Evolutionary conservation across 2,329 filamentous ascomycete species (phyloP).

Genomic region (Fusarium sp.): DNA sequence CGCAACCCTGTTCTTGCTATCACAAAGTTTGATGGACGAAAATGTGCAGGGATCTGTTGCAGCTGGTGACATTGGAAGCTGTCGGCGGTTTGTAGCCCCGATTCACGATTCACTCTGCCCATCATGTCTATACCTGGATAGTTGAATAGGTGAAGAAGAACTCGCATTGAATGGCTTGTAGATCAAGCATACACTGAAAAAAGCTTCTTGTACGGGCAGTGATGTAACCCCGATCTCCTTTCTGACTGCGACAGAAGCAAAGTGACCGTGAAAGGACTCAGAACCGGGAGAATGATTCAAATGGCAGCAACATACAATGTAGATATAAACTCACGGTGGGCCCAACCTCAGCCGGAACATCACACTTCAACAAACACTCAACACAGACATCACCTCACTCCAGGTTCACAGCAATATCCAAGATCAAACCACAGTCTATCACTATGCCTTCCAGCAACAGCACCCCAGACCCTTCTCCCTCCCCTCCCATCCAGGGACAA

Average conservation of each 20-base stretch:
- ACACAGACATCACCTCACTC: not conserved
- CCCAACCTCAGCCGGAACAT: rapidly evolving
- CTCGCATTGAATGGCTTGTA: rapidly evolving
- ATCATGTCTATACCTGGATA: rapidly evolving
- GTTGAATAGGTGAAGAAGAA: rapidly evolving
- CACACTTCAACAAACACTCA: not conserved
- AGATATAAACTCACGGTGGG: rapidly evolving
- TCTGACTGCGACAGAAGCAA: no score
- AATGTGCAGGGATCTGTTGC: rapidly evolving
- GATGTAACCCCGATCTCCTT: rapidly evolving
- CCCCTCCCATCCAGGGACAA: not conserved
- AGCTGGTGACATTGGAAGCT: rapidly evolving
- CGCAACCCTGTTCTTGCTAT: rapidly evolving
- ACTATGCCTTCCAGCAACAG: not conserved
- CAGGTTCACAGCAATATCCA: not conserved
- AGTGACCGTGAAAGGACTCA: no score
- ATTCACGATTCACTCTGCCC: rapidly evolving
- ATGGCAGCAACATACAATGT: rapidly evolving
- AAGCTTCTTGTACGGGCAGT: not conserved
- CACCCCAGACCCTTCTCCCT: not conserved
- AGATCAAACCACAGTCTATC: not conserved
- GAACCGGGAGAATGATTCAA: rapidly evolving
- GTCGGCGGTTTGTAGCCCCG: rapidly evolving
- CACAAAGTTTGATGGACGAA: rapidly evolving
- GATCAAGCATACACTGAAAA: not conserved